phyloP scores from a whole-genome alignment of 2,329 filamentous ascomycete genomes.

The Cladosporium sp. region DNA sequence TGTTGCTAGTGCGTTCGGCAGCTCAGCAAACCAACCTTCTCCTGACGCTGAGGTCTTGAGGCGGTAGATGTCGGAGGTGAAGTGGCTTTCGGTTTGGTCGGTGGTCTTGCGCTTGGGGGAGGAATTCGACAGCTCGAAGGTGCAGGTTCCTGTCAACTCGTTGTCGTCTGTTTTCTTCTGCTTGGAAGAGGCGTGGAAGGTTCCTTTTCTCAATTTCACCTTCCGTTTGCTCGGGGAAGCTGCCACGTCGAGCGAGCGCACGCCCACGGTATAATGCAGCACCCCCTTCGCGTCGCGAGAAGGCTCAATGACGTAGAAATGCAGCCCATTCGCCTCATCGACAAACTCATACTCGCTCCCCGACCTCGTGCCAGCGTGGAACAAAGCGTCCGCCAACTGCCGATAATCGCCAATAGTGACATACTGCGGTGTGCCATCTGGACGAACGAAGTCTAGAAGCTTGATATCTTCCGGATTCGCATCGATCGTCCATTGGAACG shows the following conservation, averaged over 20 bases:
- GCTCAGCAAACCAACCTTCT: conserved; percentile 43
- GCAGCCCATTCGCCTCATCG: conserved; percentile 45
- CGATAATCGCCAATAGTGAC: conserved; percentile 51
- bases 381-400: conserved; percentile 50
- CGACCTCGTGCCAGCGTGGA: conserved; percentile 50
- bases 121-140: conserved; percentile 46
- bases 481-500: conserved; percentile 53
- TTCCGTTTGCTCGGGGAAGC: conserved; percentile 22
- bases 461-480: conserved; percentile 51
- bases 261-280: conserved; percentile 47
- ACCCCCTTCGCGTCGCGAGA: conserved; percentile 40
- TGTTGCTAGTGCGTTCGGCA: conserved; percentile 23
- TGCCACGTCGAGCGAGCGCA: conserved; percentile 37
- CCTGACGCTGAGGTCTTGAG: conserved; percentile 40
- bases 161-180: conserved; percentile 21
- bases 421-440: conserved; percentile 45
- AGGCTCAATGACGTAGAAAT: conserved; percentile 47
- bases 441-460: conserved; percentile 47
- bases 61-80: conserved; percentile 45
- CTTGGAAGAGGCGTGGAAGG: background rate
- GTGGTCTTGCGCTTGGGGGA: conserved; percentile 24
- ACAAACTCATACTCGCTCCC: conserved; percentile 48
- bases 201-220: conserved; percentile 6
- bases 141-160: conserved; percentile 34
- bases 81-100: conserved; percentile 36